phyloP scores from a whole-genome alignment of 768 basidiomycete species.

The Brasilioporus rufonigricans region DNA sequence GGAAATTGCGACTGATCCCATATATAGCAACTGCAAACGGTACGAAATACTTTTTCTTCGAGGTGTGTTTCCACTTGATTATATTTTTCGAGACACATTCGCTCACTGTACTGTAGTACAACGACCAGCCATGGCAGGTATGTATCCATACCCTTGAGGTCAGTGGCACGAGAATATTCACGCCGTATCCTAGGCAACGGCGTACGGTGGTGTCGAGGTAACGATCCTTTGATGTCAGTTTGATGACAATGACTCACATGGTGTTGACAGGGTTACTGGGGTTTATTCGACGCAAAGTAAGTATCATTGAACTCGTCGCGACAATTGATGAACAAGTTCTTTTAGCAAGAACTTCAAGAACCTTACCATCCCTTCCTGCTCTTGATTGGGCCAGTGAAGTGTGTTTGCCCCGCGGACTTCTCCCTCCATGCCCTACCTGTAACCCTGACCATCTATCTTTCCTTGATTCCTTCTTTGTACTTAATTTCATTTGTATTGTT shows the following conservation, averaged over 20 bases:
- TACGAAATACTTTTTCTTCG: conserved; percentile 88
- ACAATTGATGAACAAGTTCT: conserved; percentile 19
- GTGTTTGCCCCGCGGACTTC: neutral
- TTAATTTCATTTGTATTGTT: conserved; percentile 22
- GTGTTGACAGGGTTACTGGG: conserved; percentile 51
- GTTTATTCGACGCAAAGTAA: conserved; percentile 60
- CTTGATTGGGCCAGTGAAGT: neutral
- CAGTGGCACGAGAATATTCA: conserved; percentile 10
- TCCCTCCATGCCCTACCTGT: conserved; percentile 8
- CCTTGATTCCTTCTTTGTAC: conserved; percentile 10
- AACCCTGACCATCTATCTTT: neutral
- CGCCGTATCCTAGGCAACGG: conserved; percentile 38
- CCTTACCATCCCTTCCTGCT: conserved; percentile 64
- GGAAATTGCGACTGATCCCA: conserved; percentile 5
- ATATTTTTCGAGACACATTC: neutral
- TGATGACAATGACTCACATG: conserved; percentile 6
- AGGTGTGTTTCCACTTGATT: conserved; percentile 38
- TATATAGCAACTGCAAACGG: conserved; percentile 65
- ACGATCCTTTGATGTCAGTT: conserved; percentile 6
- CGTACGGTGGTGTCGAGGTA: conserved; percentile 80
- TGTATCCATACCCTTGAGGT: conserved; percentile 15
- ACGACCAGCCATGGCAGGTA: conserved; percentile 83
- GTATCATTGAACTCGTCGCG: conserved; percentile 18
- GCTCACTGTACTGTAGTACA: conserved; percentile 41
- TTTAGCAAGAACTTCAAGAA: conserved; percentile 68